Evolutionary conservation across 2,329 filamentous ascomycete species (phyloP).

Genomic region (Geosmithia putterillii): DNA sequence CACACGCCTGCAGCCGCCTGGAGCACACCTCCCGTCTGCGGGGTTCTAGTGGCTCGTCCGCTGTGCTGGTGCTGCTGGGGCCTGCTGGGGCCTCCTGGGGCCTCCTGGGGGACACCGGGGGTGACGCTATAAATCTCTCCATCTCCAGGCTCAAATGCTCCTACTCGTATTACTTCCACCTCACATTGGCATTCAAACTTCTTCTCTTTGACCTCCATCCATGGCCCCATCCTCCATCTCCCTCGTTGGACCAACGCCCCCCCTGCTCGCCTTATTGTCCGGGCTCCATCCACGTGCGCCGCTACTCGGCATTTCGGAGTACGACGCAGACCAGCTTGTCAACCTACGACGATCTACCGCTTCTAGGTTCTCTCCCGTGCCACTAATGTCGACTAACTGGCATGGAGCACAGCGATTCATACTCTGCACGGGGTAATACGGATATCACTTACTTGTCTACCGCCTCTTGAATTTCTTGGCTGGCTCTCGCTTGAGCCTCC

Average conservation of each 20-base stretch:
- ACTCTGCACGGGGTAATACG: too few relatives aligned
- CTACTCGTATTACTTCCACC: too few relatives aligned
- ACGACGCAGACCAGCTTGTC: not conserved
- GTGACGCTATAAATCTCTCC: too few relatives aligned
- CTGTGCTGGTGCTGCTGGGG: not conserved
- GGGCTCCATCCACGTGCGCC: not conserved
- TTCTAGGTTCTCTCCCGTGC: too few relatives aligned
- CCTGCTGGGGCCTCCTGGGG: too few relatives aligned
- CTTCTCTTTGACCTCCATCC: not conserved
- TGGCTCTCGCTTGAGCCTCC: not conserved
- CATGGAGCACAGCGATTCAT: too few relatives aligned
- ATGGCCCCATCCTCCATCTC: too few relatives aligned
- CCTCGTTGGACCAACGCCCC: too few relatives aligned
- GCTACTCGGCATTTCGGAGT: not conserved
- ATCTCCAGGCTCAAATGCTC: too few relatives aligned
- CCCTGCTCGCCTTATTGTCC: not conserved
- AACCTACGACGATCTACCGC: not conserved
- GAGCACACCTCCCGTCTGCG: slow-evolving; percentile 15
- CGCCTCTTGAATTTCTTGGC: not conserved
- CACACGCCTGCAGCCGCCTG: slow-evolving; percentile 3
- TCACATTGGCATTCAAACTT: too few relatives aligned
- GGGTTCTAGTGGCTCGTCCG: slow-evolving; percentile 15
- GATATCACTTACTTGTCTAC: not conserved
- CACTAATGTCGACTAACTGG: too few relatives aligned
- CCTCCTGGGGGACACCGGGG: too few relatives aligned